A percentile compares a stretch with the other conserved stretches of the same genome.
phyloP scores from a whole-genome alignment of 345 rosid species.

The Rhizophora apiculata region DNA sequence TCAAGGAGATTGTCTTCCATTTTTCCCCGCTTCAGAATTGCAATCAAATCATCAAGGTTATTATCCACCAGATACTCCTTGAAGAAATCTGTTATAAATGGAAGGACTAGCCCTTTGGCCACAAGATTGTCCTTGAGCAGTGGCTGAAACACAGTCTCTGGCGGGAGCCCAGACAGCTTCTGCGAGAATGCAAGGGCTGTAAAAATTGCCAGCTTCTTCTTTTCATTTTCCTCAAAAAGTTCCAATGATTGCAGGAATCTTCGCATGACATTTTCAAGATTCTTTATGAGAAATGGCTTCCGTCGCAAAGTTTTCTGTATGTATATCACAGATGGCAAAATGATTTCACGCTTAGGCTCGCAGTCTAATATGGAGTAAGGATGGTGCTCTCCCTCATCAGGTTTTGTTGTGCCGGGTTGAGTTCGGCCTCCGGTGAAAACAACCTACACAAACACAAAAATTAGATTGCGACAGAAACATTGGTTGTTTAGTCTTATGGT shows the following conservation, averaged over 20 bases:
- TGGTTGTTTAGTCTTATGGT: neutral
- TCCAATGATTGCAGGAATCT: conserved; percentile 94
- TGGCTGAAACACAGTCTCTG: conserved; percentile 97
- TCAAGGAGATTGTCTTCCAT: conserved; percentile 89
- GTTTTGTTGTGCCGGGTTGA: conserved; percentile 90
- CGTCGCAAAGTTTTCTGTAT: conserved; percentile 86
- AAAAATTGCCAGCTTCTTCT: conserved; percentile 97
- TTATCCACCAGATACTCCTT: conserved; percentile 95
- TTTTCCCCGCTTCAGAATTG: conserved; percentile 89
- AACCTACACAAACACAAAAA: conserved; percentile 47
- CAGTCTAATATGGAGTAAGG: conserved; percentile 80
- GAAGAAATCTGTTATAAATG: conserved; percentile 91
- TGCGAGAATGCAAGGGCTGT: conserved; percentile 98
- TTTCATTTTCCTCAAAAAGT: conserved; percentile 93
- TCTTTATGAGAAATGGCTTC: conserved; percentile 92
- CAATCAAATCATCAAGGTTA: conserved; percentile 86
- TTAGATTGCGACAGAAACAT: neutral
- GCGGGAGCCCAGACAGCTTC: conserved; percentile 95
- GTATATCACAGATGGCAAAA: conserved; percentile 84
- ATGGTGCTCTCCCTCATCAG: conserved; percentile 99
- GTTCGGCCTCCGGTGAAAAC: conserved; percentile 97
- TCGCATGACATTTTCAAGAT: conserved; percentile 92
- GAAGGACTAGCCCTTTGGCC: conserved; percentile 95
- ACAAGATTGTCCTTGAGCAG: conserved; percentile 98
- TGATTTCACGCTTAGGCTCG: conserved; percentile 76